Evolutionary conservation across 768 basidiomycete species (phyloP), one percentile per base, ranked within the genome.

Genomic region (Asterophora parasitica): DNA sequence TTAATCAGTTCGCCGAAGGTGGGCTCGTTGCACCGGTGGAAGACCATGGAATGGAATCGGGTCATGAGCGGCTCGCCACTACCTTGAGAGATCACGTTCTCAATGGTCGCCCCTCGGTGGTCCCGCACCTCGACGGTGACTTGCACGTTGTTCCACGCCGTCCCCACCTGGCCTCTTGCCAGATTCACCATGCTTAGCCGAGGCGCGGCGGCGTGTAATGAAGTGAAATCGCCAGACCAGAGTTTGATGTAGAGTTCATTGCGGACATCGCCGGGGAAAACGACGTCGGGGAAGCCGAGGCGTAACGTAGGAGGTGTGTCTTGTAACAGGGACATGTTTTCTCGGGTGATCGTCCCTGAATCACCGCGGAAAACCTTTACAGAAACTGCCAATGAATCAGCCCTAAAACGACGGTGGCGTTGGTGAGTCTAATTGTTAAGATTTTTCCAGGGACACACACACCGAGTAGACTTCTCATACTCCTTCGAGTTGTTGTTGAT

Each of bases 221-320:
- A 68, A 2, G 75, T 67, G 61, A 98, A 98, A 53, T 92, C 88
- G 32, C 91, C 95, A 46, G 83, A 86, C 93, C 93, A 97, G 0
- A 98, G 77, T 64, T 96, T 96, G 70, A 97, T 79, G 65, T 97
- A 98, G 10, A 97, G 75, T 54, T 98, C 95, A 59, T 98, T 97
- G 12, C 95, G 83, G n/a, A 81, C 68, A 52, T 90, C 87, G 6
- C 88, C 90, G 3, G 94, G 94, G 61, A 93, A 93, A 7, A 95
- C 93, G 6, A 96, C 93, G 56, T 98, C 95, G 0, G 95, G 89
- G 62, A 98, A 98, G 26, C 92, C 92, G 28, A 98, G 81, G 3
- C 92, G 87, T 10, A 86, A 69, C 1, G 92, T 93, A 38, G 84
- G 77, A 0, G 94, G 88, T 7, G 82, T 78, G 54, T 87, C 89